Evolutionary conservation across 108 stramenopile genomes (phyloP).

Genomic region (Cyclotella choctawhatcheeana): DNA sequence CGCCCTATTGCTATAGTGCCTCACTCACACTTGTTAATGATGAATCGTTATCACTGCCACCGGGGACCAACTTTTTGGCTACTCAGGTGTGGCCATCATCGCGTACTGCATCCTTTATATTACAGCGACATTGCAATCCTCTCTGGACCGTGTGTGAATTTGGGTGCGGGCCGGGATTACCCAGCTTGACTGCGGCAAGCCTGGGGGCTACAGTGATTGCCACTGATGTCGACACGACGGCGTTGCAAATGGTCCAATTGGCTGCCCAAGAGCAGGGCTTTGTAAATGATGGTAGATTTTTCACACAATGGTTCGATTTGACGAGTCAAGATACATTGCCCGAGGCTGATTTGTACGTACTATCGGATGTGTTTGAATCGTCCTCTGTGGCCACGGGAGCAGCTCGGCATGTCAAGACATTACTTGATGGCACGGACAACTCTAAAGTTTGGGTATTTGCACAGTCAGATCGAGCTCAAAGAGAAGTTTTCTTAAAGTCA

Average conservation of each 20-base stretch:
- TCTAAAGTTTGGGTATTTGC: constrained; percentile 78
- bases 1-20: constrained; percentile 28
- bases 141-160: constrained; percentile 69
- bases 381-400: constrained; percentile 67
- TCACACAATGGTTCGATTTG: constrained; percentile 58
- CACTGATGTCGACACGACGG: constrained; percentile 67
- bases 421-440: constrained; percentile 15
- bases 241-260: constrained; percentile 57
- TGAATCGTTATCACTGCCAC: constrained; percentile 1
- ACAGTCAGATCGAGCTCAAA: constrained; percentile 77
- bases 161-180: constrained; percentile 81
- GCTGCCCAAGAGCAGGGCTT: constrained; percentile 69
- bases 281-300: constrained; percentile 32
- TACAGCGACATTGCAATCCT: constrained; percentile 45
- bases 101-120: constrained; percentile 53
- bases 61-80: constrained; percentile 65
- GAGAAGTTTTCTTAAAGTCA: constrained; percentile 58
- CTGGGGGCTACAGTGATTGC: constrained; percentile 61
- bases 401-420: constrained; percentile 46
- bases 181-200: constrained; percentile 61
- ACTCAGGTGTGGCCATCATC: constrained; percentile 88
- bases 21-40: constrained; percentile 12
- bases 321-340: constrained; percentile 36
- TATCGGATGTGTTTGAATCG: constrained; percentile 84
- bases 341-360: constrained; percentile 64